Evolutionary conservation across 805 yeast species (phyloP).

Genomic region (Jamesozyma gamospora): DNA sequence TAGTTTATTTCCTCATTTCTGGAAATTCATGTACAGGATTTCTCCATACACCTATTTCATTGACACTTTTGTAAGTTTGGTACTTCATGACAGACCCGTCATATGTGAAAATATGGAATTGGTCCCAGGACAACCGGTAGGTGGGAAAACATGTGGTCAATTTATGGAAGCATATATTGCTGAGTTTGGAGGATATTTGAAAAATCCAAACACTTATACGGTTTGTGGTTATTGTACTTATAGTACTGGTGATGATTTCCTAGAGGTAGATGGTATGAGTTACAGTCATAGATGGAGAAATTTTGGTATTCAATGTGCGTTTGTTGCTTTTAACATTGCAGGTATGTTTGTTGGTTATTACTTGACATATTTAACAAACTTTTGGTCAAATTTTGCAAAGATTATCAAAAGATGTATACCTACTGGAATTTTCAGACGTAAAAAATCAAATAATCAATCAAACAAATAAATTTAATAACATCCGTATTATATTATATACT

Average conservation of each 20-base stretch:
- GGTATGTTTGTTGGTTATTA: conserved; percentile 26
- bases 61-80: conserved; percentile 38
- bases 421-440: not conserved
- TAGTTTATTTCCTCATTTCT: conserved; percentile 56
- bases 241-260: conserved; percentile 32
- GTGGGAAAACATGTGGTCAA: conserved; percentile 52
- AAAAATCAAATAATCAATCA: not conserved
- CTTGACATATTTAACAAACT: conserved; percentile 12
- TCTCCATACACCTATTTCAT: conserved; percentile 57
- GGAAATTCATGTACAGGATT: conserved; percentile 60
- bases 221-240: conserved; percentile 35
- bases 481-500: no score
- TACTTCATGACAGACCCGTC: conserved; percentile 44
- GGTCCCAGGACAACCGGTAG: conserved; percentile 42
- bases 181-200: conserved; percentile 43
- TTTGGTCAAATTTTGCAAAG: conserved; percentile 20
- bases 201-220: conserved; percentile 36
- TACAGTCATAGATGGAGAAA: conserved; percentile 49
- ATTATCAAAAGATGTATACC: conserved; percentile 17
- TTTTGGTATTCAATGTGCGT: conserved; percentile 47
- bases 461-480: not conserved
- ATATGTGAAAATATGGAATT: conserved; percentile 40
- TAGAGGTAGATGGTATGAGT: conserved; percentile 31
- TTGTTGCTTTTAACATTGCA: conserved; percentile 38
- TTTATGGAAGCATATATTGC: conserved; percentile 39